Percentiles rank a stretch among this genome's conserved stretches.
Conservation (phyloP, 1,139 yeast species). For the Suzukiozyma palmioleophila region DNA sequence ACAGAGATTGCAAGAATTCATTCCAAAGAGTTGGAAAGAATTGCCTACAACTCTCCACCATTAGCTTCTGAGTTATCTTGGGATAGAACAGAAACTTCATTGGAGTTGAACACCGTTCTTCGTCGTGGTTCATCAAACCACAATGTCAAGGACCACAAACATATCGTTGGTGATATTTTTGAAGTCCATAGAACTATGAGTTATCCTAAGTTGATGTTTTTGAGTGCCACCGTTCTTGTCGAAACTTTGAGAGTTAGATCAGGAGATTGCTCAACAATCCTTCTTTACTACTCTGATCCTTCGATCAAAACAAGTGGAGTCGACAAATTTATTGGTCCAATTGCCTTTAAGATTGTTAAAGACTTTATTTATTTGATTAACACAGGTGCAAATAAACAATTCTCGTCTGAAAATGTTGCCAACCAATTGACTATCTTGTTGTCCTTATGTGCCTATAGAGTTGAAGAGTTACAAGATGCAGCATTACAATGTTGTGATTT, state of each 20-base stretch:
- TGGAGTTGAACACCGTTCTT: conserved; percentile 86
- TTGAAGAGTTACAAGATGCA: conserved; percentile 68
- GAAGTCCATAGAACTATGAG: conserved; percentile 57
- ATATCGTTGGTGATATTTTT: conserved; percentile 46
- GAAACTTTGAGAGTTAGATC: conserved; percentile 75
- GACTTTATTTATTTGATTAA: conserved; percentile 49
- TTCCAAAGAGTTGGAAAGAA: conserved; percentile 50
- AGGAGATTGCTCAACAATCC: conserved; percentile 75
- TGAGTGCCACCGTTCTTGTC: conserved; percentile 74
- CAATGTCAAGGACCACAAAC: conserved; percentile 73
- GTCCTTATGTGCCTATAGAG: conserved; percentile 72
- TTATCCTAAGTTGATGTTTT: conserved; percentile 80
- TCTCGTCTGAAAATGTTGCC: conserved; percentile 60
- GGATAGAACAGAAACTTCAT: conserved; percentile 84
- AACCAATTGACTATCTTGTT: conserved; percentile 67
- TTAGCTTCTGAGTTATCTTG: conserved; percentile 84
- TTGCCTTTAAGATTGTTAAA: conserved; percentile 57
- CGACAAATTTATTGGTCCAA: conserved; percentile 63
- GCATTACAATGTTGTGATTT: conserved; percentile 78
- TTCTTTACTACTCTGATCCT: conserved; percentile 83
- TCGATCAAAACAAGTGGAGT: conserved; percentile 69
- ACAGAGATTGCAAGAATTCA: conserved; percentile 52
- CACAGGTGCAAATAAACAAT: conserved; percentile 46
- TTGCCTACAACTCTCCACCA: conserved; percentile 89
- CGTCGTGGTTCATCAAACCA: conserved; percentile 86